phyloP scores from a whole-genome alignment of 108 stramenopile species.

The Chaetoceros tenuissimus region DNA sequence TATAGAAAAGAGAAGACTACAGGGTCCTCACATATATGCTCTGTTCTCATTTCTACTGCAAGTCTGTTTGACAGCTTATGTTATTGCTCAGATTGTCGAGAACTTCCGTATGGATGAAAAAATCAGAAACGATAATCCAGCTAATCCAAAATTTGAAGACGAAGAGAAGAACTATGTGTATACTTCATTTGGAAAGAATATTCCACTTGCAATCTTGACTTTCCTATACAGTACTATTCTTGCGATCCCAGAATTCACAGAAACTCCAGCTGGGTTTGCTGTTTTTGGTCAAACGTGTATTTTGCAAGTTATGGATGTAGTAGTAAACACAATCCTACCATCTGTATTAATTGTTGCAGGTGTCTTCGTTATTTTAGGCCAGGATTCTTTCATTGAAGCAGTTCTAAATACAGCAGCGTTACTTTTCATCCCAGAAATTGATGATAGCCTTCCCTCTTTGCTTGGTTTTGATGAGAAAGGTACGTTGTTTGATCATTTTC shows the following conservation, averaged over 20 bases:
- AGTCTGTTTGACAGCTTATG: not conserved
- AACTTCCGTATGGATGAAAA: no score
- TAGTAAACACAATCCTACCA: not conserved
- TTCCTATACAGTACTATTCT: not conserved
- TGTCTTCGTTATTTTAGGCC: not conserved
- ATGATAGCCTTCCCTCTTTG: not conserved
- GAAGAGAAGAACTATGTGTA: not conserved
- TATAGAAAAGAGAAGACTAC: no score
- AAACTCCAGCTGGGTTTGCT: not conserved
- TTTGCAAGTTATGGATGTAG: not conserved
- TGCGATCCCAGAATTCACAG: not conserved
- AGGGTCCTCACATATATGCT: not conserved
- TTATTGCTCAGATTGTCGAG: not conserved
- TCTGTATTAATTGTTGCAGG: not conserved
- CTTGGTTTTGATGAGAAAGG: not conserved
- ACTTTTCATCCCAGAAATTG: constrained; percentile 1
- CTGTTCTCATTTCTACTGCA: not conserved
- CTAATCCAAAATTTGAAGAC: no score
- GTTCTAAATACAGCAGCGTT: not conserved
- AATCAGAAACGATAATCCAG: not conserved
- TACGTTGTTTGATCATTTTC: no score
- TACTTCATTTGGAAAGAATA: not conserved
- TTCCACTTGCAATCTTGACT: not conserved
- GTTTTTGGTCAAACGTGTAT: not conserved
- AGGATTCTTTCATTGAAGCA: not conserved